Base-by-base conservation (phyloP, 129 eudicot genomes). In the Flaveria sonorensis region DNA sequence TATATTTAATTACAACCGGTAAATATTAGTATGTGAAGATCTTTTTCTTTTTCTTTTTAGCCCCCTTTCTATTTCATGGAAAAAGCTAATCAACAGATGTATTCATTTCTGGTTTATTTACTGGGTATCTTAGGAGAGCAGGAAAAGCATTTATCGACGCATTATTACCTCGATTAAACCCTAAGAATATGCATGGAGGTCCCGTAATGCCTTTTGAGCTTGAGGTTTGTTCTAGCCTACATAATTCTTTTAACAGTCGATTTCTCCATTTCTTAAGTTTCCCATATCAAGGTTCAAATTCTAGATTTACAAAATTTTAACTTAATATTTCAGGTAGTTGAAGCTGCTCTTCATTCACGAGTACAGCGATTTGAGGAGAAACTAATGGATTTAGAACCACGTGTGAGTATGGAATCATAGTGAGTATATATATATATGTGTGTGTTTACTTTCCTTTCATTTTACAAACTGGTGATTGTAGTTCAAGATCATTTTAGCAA, bases 141-240 rank as follows among this genome's bases (percentile, higher is more conserved):
- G 97, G 99, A 61, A 95, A 95, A 85, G 99, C 96, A 81, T 95
- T 95, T 69, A 91, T 95, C 47, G 99, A 95, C 75, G 74, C 94
- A 30, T 85, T 95, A 73, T 76, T 95, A 79, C 99, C 99, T 68
- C 94, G 97, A 71, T 80, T 95, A 76, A 91, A 89, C 72, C 97
- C 99, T 28, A 86, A 87, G 71, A 87, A 78, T 78, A 74, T 62
- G 68, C 85, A 78, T 84, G 99, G 93, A 80, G 90, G 88, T 51
- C 92, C 90, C 53, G 88, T 94, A 57, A 91, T 95, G 99, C 96
- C 99, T 23, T 95, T 95, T 89, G 97, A 89, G 74, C 96, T 95
- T 63, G 99, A 95, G 99, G 99, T 94, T 65, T 67, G 86, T 86
- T 68, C 10, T 10, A 42, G 40, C 28, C 60, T 71, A 32, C 2